phyloP scores from a whole-genome alignment of 768 basidiomycete genomes.

The Clitopilus passeckerianus region DNA sequence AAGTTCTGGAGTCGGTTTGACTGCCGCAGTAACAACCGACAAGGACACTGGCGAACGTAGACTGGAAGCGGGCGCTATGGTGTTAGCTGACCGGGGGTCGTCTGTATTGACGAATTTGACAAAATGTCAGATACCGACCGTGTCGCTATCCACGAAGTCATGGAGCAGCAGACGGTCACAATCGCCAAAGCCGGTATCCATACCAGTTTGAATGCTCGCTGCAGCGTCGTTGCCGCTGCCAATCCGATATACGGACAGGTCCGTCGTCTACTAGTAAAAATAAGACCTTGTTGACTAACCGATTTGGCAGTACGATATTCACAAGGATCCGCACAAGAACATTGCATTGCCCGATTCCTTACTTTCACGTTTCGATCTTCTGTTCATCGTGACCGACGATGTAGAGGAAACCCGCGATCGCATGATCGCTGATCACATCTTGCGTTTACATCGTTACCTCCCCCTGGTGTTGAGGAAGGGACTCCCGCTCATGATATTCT shows the following conservation, averaged over 20 bases:
- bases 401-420: conserved; percentile 94
- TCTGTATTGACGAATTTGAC: conserved; percentile 99
- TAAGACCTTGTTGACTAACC: conserved; percentile 8
- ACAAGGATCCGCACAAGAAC: conserved; percentile 98
- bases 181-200: conserved; percentile 99
- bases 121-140: conserved; percentile 99
- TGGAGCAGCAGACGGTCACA: conserved; percentile 99
- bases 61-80: conserved; percentile 99
- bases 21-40: conserved; percentile 97
- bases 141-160: conserved; percentile 99
- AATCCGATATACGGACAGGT: conserved; percentile 99
- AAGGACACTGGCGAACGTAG: conserved; percentile 96
- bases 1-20: conserved; percentile 97
- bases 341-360: conserved; percentile 97
- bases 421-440: conserved; percentile 93
- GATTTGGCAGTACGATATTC: conserved; percentile 83
- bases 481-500: conserved; percentile 86
- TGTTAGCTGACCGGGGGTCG: conserved; percentile 96
- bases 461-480: conserved; percentile 95
- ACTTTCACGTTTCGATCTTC: conserved; percentile 95
- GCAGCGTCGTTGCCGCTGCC: conserved; percentile 96
- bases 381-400: conserved; percentile 98
- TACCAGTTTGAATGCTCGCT: conserved; percentile 95
- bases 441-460: conserved; percentile 97
- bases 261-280: conserved; percentile 13